phyloP scores from a whole-genome alignment of 805 yeast genomes.

The Metschnikowia cubensis region DNA sequence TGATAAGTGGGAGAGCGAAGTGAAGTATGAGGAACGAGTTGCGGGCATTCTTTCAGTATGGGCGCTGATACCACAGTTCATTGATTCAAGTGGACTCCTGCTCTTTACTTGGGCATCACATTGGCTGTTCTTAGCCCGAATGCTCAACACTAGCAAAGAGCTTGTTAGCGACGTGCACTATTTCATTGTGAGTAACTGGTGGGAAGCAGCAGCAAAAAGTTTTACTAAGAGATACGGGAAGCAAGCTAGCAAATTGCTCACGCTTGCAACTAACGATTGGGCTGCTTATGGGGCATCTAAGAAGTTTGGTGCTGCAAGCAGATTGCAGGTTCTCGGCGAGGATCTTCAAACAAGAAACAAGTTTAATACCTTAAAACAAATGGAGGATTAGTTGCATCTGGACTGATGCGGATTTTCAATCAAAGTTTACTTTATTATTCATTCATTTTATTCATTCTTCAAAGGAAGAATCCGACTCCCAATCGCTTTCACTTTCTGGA shows the following conservation, averaged over 20 bases:
- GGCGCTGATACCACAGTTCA: conserved; percentile 61
- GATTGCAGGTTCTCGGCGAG: conserved; percentile 73
- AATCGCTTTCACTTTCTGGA: neutral
- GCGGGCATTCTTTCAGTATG: conserved; percentile 82
- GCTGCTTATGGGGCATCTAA: conserved; percentile 47
- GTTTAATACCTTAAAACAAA: conserved; percentile 42
- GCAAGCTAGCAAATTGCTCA: conserved; percentile 66
- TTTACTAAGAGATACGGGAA: conserved; percentile 56
- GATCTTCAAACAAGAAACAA: conserved; percentile 57
- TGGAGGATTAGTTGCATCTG: conserved; percentile 30
- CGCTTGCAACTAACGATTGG: conserved; percentile 47
- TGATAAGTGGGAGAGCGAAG: conserved; percentile 56
- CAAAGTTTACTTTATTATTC: neutral
- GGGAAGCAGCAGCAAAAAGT: conserved; percentile 74
- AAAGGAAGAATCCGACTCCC: conserved; percentile 1
- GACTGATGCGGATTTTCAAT: neutral
- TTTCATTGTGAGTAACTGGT: conserved; percentile 74
- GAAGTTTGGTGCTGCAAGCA: conserved; percentile 71
- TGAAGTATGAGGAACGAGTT: conserved; percentile 77
- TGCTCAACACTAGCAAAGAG: conserved; percentile 52
- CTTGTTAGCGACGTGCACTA: conserved; percentile 66
- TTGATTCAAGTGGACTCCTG: conserved; percentile 19
- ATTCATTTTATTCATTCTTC: neutral
- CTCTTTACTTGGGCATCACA: conserved; percentile 34
- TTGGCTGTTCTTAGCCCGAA: conserved; percentile 75